Evolutionary conservation across 768 basidiomycete genomes (phyloP), one percentile per base, ranked within the genome.

Genomic region (Suillus fuscotomentosus): DNA sequence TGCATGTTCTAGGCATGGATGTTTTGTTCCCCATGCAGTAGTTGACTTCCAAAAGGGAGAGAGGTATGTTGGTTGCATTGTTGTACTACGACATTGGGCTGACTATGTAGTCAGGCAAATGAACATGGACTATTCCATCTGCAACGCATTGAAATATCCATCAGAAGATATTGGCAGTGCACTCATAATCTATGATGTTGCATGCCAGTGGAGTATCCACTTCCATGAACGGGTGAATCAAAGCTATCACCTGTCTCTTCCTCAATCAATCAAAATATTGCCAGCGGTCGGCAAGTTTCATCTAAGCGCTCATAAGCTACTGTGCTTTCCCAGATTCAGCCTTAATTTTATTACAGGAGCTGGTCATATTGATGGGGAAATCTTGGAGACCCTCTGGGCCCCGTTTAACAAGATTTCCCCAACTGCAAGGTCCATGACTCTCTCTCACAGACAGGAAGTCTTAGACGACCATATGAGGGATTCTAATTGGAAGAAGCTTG

Each of bases 341-440:
- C 68, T 70, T 0, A 68, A 65, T 17, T 78, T 71, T 34, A 70
- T 80, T 11, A 51, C 47, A 2, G 77, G 78, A 0, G 68, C 66
- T 0, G 73, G 75, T 0, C 66, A 75, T 9, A 51, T 76, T 0
- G 75, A 77, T 53, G 75, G 77, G 0, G 74, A 80, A 48, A 76
- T 79, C 3, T 36, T 80, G 9, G 78, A 79, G 45, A 76, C 74
- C 0, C 51, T 80, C 0, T 80, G 78, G 78, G 62, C 70, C 0
- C 36, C 63, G 0, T 62, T 79, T 0, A 80, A 42, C 45, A 65
- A 72, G 2, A 68, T 75, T 0, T 72, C 74, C 0, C 38, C 68
- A 0, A 72, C 69, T 10, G 70, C 71, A 0, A 50, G 72, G 0
- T 68, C 66, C 0, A 76, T 77, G 64, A 61, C 70, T 0, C 15